Base-by-base conservation (phyloP, 768 basidiomycete genomes). In the Infundibulicybe gibba region DNA sequence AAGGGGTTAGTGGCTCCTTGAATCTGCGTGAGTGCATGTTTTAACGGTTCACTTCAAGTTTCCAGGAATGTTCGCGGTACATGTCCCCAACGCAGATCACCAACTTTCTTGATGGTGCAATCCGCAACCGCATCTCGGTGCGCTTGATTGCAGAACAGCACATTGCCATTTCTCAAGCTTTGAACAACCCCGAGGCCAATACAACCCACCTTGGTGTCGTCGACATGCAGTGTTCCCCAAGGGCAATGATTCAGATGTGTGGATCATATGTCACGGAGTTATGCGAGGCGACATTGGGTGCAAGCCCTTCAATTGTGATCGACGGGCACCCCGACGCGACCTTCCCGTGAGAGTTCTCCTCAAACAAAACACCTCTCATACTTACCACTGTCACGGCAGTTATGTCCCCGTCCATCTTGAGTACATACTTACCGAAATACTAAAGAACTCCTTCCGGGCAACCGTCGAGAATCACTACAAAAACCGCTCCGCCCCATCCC, bases 91-190 rank as follows among this genome's bases (percentile, higher is more conserved):
- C 74, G n/a, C 81, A 88, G 55, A 85, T 91, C 54, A 84, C 78
- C 65, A 72, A 73, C 47, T 94, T 94, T 60, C 69, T 94, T 19
- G 87, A 94, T 60, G 81, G 82, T 37, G 83, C 89, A 34, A 93
- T 94, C 55, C 83, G 84, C 20, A 92, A 83, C 57, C 85, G 92
- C 46, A 91, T 94, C 47, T 90, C 89, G 33, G 81, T 94, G 21
- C 83, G 92, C 31, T 70, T 94, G 47, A 88, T 94, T 49, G 92
- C 90, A 33, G 92, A 94, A 62, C 92, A 94, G 57, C 92, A 94
- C 61, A 88, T 94, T 32, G 82, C 89, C 8, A 72, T 94, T 37
- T 87, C 91, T 1, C 81, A 80, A 47, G 83, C 83, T 1, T 60
- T 91, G 48, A 67, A 74, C 40, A 65, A 70, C 32, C 68, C 72